phyloP scores from a whole-genome alignment of 345 rosid genomes.

The Salix suchowensis region DNA sequence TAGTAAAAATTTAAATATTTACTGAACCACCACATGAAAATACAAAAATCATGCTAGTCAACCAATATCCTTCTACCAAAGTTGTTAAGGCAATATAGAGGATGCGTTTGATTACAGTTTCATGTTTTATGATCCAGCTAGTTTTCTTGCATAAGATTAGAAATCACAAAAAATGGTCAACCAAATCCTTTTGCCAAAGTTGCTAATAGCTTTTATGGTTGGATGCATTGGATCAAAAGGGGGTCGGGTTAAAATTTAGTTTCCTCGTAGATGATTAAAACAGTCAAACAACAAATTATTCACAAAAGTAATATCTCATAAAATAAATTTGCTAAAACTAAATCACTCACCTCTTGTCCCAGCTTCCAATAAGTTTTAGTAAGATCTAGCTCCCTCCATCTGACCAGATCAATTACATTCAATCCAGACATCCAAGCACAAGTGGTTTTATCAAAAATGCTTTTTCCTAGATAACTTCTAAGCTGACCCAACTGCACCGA shows the following conservation, averaged over 20 bases:
- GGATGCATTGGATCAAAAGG: neutral
- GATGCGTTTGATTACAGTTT: neutral
- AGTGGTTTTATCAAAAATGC: slow-evolving; percentile 34
- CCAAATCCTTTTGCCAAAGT: neutral
- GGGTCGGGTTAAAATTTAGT: neutral
- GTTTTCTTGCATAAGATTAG: neutral
- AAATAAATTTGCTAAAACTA: neutral
- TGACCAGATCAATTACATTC: slow-evolving; percentile 68
- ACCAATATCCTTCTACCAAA: neutral
- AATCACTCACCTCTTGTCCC: slow-evolving; percentile 51
- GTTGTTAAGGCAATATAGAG: neutral
- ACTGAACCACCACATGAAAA: neutral
- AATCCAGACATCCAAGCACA: slow-evolving; percentile 96
- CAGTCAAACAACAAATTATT: neutral
- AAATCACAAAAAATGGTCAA: neutral
- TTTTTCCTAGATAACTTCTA: slow-evolving; percentile 41
- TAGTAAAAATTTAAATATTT: neutral
- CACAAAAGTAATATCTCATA: neutral
- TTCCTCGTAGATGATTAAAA: slow-evolving; percentile 1
- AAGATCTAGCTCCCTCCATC: slow-evolving; percentile 60
- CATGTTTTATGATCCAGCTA: neutral
- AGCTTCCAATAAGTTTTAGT: slow-evolving; percentile 55
- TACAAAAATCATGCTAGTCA: neutral
- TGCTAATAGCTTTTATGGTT: neutral
- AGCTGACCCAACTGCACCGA: slow-evolving; percentile 68